Percentiles rank a stretch among this genome's conserved stretches.
Conservation (phyloP, 192 early-diverging fungal genomes). For the Linnemannia schmuckeri region DNA sequence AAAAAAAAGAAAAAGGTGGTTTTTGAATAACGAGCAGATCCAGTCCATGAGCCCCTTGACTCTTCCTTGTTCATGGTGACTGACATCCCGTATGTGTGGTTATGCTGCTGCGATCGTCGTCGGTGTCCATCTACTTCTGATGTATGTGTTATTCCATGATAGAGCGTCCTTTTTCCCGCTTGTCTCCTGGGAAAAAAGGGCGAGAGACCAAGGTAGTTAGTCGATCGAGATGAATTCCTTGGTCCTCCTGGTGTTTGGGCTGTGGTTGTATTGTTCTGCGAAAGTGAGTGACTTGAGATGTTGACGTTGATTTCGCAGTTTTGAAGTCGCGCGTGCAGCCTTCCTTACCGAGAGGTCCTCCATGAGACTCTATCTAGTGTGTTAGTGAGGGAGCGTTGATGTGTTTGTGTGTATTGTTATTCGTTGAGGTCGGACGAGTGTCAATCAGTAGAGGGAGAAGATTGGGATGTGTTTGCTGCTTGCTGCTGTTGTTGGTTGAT, state of each 20-base stretch:
- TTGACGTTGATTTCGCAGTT: not conserved
- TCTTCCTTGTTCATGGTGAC: not conserved
- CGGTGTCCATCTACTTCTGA: no score
- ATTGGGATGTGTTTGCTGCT: not conserved
- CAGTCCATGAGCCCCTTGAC: not conserved
- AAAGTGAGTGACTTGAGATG: not conserved
- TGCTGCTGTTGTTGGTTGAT: not conserved
- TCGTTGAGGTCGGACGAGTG: not conserved
- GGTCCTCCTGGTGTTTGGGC: no score
- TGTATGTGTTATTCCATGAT: no score
- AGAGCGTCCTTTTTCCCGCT: no score
- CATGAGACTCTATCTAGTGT: conserved; percentile 15
- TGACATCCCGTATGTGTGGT: not conserved
- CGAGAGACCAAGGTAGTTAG: no score
- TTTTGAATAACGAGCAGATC: not conserved
- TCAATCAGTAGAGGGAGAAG: not conserved
- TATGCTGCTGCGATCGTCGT: not conserved
- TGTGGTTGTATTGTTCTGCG: not conserved
- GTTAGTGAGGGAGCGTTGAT: not conserved
- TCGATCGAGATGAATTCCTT: no score
- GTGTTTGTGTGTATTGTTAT: not conserved
- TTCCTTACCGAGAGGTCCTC: conserved; percentile 50
- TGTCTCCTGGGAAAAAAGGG: no score
- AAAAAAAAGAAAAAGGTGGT: not conserved
- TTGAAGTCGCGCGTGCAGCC: not conserved